Evolutionary conservation across 371 early-diverging fungal species (phyloP).

Genomic region (Apophysomyces variabilis): DNA sequence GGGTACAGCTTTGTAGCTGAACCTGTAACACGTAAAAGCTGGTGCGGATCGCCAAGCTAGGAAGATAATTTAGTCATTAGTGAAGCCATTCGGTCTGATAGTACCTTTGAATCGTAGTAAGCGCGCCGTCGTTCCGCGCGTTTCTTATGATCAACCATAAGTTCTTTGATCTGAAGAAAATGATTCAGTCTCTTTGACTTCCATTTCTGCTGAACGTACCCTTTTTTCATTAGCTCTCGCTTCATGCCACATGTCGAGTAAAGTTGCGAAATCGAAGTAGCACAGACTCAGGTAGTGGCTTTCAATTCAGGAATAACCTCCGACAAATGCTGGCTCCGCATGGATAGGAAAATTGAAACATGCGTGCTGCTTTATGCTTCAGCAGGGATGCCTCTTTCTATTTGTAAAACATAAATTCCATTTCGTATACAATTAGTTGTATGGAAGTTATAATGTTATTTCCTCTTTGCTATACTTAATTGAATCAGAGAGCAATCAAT

Average conservation of each 20-base stretch:
- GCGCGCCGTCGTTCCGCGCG: constrained; percentile 64
- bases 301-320: background rate
- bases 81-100: background rate
- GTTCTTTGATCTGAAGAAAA: constrained; percentile 45
- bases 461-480: no score
- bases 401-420: no score
- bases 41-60: constrained; percentile 64
- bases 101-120: constrained; percentile 63
- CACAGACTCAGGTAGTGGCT: background rate
- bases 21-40: constrained; percentile 61
- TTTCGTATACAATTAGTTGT: no score
- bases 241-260: constrained; percentile 44
- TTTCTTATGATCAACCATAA: constrained; percentile 59
- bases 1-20: constrained; percentile 53
- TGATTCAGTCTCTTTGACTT: no score
- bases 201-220: constrained; percentile 17
- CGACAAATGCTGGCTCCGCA: background rate
- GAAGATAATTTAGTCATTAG: background rate
- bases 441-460: no score
- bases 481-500: no score
- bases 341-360: no score
- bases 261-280: background rate
- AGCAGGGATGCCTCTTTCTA: no score
- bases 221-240: constrained; percentile 53
- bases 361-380: no score